These are phyloP conservation scores for Fonsecaea multimorphosa DNA, from an alignment of 2,329 filamentous ascomycete species.

Conservation along the genomic window DNA sequence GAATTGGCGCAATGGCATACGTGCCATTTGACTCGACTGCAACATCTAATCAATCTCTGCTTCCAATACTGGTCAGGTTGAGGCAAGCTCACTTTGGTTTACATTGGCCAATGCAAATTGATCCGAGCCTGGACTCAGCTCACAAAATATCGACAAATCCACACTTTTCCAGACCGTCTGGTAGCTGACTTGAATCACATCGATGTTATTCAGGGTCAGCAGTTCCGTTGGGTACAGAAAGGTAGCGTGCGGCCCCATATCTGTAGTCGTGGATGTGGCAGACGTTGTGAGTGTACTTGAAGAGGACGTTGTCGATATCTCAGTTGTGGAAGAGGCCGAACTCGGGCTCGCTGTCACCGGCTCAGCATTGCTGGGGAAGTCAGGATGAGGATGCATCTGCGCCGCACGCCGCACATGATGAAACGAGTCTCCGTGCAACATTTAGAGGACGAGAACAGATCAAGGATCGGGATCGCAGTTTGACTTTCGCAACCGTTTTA, in stretches of 20 bases:
- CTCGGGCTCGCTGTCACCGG: constrained; percentile 2
- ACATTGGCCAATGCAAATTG: constrained; percentile 26
- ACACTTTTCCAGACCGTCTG: constrained; percentile 25
- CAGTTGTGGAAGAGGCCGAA: constrained; percentile 1
- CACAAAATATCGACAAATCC: constrained; percentile 30
- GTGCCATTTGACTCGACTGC: constrained; percentile 24
- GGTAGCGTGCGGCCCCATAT: constrained; percentile 15
- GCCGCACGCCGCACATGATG: constrained; percentile 28
- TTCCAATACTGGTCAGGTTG: not conserved
- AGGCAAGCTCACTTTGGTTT: constrained; percentile 14
- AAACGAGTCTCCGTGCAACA: constrained; percentile 15
- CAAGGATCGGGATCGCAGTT: constrained; percentile 11
- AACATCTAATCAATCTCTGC: not conserved
- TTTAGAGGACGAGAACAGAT: constrained; percentile 15
- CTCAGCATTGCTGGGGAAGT: not conserved
- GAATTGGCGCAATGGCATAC: constrained; percentile 27
- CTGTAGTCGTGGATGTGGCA: constrained; percentile 5
- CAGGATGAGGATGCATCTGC: constrained; percentile 12
- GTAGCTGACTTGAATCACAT: constrained; percentile 30
- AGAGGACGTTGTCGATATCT: constrained; percentile 5
- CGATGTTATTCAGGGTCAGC: constrained; percentile 31
- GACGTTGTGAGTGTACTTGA: not conserved
- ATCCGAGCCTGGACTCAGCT: constrained; percentile 13
- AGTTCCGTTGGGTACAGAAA: constrained; percentile 29
- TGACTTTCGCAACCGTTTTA: constrained; percentile 10